Percentiles rank a stretch among this genome's conserved stretches.
phyloP scores from a whole-genome alignment of 768 basidiomycete species.

The Leccinum uliginosum region DNA sequence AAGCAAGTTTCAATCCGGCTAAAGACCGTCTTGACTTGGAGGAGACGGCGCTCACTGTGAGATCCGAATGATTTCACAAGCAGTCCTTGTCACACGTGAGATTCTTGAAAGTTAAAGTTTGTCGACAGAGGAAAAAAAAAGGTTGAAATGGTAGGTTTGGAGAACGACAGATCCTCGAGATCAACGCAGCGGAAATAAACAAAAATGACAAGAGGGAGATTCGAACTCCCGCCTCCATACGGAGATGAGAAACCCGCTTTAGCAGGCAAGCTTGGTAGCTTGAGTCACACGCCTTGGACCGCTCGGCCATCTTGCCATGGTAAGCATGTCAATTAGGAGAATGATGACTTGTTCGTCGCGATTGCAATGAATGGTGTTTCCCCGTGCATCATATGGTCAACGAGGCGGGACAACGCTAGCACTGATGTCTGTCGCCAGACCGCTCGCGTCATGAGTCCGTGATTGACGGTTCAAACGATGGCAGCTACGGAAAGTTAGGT shows the following conservation, averaged over 20 bases:
- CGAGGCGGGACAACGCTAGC: not conserved
- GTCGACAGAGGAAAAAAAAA: not conserved
- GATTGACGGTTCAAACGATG: not conserved
- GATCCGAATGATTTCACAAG: not conserved
- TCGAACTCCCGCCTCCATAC: slow-evolving; percentile 33
- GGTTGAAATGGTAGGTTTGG: not conserved
- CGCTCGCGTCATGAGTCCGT: not conserved
- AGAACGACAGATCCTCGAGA: not conserved
- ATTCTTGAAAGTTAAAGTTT: not conserved
- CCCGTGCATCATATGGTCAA: too few relatives aligned
- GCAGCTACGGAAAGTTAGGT: not conserved
- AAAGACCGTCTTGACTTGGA: not conserved
- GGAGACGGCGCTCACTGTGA: not conserved
- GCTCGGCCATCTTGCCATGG: slow-evolving; percentile 54
- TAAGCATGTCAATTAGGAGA: not conserved
- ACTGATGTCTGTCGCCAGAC: not conserved
- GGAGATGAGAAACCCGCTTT: slow-evolving; percentile 29
- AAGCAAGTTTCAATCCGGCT: not conserved
- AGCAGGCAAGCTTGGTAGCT: slow-evolving; percentile 34
- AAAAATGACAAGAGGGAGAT: slow-evolving; percentile 32
- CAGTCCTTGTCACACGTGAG: not conserved
- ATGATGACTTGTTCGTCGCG: not conserved
- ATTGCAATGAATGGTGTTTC: not conserved
- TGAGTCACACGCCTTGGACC: slow-evolving; percentile 64
- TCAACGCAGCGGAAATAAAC: not conserved